phyloP scores from a whole-genome alignment of 2,329 filamentous ascomycete genomes.

The Colletotrichum filicis region DNA sequence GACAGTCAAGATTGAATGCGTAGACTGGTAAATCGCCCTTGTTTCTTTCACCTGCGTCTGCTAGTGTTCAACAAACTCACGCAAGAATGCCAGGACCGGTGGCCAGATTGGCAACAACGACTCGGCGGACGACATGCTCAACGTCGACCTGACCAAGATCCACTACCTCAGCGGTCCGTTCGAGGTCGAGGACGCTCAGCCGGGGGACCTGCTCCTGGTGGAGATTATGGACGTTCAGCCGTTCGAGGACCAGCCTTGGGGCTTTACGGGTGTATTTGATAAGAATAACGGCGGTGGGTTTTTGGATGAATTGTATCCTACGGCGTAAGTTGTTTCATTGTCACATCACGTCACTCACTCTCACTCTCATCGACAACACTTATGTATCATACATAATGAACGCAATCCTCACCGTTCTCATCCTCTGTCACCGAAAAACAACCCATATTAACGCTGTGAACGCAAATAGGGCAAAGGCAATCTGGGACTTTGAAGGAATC shows the following conservation, averaged over 20 bases:
- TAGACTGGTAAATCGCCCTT: constrained; percentile 71
- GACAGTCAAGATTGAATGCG: constrained; percentile 92
- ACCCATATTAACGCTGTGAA: no score
- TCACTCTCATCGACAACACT: not conserved
- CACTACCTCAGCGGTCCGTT: constrained; percentile 94
- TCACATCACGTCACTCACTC: not conserved
- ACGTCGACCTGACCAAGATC: constrained; percentile 84
- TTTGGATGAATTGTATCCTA: constrained; percentile 86
- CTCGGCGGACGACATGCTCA: constrained; percentile 85
- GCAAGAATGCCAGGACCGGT: constrained; percentile 60
- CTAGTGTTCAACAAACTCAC: constrained; percentile 18
- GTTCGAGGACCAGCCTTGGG: constrained; percentile 87
- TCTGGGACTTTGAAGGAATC: constrained; percentile 68
- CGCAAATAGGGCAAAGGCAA: constrained; percentile 55
- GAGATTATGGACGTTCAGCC: constrained; percentile 96
- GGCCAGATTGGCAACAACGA: constrained; percentile 93
- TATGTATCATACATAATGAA: no score
- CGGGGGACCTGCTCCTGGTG: constrained; percentile 85
- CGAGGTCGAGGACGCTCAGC: constrained; percentile 84
- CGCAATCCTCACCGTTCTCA: not conserved
- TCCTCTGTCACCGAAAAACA: not conserved
- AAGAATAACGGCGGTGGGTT: constrained; percentile 89
- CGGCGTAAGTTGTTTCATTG: constrained; percentile 68
- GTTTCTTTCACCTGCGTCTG: constrained; percentile 38
- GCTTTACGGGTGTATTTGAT: constrained; percentile 86